phyloP scores from a whole-genome alignment of 192 early-diverging fungal species.

The Umbelopsis isabellina region DNA sequence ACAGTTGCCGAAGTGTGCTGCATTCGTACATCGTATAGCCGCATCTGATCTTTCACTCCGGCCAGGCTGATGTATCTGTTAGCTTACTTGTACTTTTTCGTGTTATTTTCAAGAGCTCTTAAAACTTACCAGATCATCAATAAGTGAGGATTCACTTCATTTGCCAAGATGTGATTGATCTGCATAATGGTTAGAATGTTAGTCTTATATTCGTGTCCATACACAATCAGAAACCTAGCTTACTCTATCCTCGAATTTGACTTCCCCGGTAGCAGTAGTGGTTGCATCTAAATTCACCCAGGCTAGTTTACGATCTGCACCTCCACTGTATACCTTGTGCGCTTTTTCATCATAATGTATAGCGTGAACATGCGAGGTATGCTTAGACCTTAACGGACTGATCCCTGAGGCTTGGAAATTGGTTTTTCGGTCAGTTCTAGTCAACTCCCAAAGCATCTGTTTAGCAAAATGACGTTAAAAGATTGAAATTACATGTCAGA shows the following conservation, averaged over 20 bases:
- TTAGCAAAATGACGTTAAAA: too few relatives aligned
- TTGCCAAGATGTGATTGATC: not conserved
- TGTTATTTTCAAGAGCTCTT: not conserved
- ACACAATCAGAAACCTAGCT: not conserved
- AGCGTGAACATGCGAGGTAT: not conserved
- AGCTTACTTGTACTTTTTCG: too few relatives aligned
- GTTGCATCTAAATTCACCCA: not conserved
- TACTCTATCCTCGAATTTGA: not conserved
- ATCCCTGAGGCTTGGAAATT: not conserved
- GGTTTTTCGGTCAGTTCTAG: not conserved
- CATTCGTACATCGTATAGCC: not conserved
- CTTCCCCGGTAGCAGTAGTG: not conserved
- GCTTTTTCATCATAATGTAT: not conserved
- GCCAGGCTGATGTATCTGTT: not conserved
- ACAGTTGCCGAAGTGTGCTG: not conserved
- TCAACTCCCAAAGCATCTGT: slow-evolving; percentile 10
- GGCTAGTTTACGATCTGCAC: not conserved
- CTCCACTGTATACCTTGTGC: not conserved
- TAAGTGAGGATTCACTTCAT: slow-evolving; percentile 4
- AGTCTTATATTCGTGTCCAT: not conserved
- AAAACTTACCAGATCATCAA: not conserved
- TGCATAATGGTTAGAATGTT: not conserved
- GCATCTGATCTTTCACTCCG: not conserved
- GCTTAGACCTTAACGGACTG: not conserved
- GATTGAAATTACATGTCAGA: too few relatives aligned